These are phyloP conservation scores for Lentinula edodes DNA, from an alignment of 768 basidiomycete species.

Conservation along the genomic window DNA sequence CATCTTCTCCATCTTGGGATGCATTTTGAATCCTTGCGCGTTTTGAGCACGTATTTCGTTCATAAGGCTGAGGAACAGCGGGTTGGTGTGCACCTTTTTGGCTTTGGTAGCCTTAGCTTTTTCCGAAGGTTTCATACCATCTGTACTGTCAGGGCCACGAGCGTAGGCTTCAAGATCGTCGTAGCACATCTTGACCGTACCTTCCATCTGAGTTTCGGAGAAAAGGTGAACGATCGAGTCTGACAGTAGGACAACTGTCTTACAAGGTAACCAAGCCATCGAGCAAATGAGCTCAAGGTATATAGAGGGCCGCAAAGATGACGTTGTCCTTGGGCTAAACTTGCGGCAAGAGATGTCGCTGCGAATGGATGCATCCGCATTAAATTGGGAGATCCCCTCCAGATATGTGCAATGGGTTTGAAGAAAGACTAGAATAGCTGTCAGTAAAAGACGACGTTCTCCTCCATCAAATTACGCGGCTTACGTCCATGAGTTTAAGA, in stretches of 20 bases:
- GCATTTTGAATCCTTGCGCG: conserved; percentile 50
- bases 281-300: conserved; percentile 41
- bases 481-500: conserved; percentile 68
- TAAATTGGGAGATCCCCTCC: conserved; percentile 34
- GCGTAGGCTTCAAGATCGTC: conserved; percentile 49
- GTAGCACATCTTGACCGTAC: conserved; percentile 76
- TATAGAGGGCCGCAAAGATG: conserved; percentile 8
- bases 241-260: conserved; percentile 16
- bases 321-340: not conserved
- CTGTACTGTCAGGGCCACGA: conserved; percentile 25
- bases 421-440: conserved; percentile 26
- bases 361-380: conserved; percentile 62
- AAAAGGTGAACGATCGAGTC: conserved; percentile 5
- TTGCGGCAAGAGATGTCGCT: conserved; percentile 25
- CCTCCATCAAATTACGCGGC: conserved; percentile 18
- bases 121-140: conserved; percentile 13
- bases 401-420: conserved; percentile 40
- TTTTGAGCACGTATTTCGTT: conserved; percentile 59
- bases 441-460: conserved; percentile 11
- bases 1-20: conserved; percentile 92
- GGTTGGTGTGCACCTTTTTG: conserved; percentile 45
- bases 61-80: conserved; percentile 60
- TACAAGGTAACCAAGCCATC: conserved; percentile 88
- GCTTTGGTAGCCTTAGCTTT: conserved; percentile 37
- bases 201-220: conserved; percentile 59